These are phyloP conservation scores for Fraxinus velutina DNA, from an alignment of 305 asterid species.

Conservation along the genomic window DNA sequence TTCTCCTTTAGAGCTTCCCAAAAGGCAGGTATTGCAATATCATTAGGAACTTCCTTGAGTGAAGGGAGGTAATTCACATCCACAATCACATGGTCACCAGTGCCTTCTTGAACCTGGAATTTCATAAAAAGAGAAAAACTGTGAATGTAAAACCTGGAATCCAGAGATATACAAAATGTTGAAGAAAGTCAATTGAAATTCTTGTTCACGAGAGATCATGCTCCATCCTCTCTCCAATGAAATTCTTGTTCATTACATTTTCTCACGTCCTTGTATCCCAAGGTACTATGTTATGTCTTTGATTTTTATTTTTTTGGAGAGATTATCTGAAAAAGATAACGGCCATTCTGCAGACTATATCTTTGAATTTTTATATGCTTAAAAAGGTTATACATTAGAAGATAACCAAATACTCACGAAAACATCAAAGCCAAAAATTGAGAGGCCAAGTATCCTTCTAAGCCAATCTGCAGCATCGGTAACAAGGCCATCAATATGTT, in stretches of 20 bases:
- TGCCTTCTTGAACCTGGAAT: conserved; percentile 74
- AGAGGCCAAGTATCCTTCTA: conserved; percentile 66
- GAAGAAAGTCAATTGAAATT: background rate
- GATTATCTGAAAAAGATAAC: background rate
- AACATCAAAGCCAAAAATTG: conserved; percentile 88
- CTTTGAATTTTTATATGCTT: background rate
- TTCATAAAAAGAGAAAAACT: conserved; percentile 11
- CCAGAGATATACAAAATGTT: background rate
- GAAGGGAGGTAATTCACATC: conserved; percentile 96
- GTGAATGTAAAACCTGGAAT: background rate
- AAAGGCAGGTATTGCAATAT: conserved; percentile 80
- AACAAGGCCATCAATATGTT: conserved; percentile 69
- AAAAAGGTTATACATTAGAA: background rate
- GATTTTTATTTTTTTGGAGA: background rate
- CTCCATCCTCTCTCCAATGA: background rate
- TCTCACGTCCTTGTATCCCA: background rate
- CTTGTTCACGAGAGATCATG: background rate
- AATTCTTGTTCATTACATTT: background rate
- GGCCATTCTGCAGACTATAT: background rate
- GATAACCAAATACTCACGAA: conserved; percentile 53
- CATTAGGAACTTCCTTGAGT: conserved; percentile 87
- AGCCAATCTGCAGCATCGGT: conserved; percentile 75
- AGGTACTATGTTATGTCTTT: background rate
- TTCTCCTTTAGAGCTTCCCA: conserved; percentile 88
- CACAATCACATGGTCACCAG: conserved; percentile 90